Base-by-base conservation (phyloP, 345 rosid species). In the Pistacia vera region DNA sequence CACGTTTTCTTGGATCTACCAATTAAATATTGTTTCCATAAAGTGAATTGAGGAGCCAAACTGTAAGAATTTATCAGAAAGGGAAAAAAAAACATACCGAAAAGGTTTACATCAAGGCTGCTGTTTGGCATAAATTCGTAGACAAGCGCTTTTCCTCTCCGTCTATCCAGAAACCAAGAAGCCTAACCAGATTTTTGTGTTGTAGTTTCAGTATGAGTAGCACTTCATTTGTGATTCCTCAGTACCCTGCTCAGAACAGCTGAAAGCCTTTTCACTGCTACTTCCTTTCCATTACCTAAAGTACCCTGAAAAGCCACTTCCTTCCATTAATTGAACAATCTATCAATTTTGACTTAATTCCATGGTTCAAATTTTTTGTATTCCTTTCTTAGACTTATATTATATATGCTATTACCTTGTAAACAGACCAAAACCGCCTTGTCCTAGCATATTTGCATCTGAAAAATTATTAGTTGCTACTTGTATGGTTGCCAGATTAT, bases 361-460 rank as follows among this genome's bases (percentile, higher is more conserved):
- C 9, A 70, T 4, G 16, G 30, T 5, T 61, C 30, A 44, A 11
- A 25, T 14, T n/a, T 35, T 17, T 13, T 28, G 11, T 28, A 44
- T 17, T 33, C 14, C 12, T 70, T 51, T n/a, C 36, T 49, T 17
- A 56, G 17, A 75, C 10, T 28, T 28, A 28, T 28, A 28, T 28
- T 28, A 28, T 28, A 63, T 44, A 28, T 11, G 8, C 33, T n/a
- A 71, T 41, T 72, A 83, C 86, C 88, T 85, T 83, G 81, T 83
- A 87, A 78, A 89, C 92, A 4, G 71, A 6, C 91, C 93, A 76
- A 87, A 87, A 30, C 91, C 91, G 0, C 93, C 93, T 72, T 85
- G 81, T 0, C 91, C 93, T 3, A 90, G 74, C 79, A 85, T 88
- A 49, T 86, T 85, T 2, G 55, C 64, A 8, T 64, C 35, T 1